phyloP scores from a whole-genome alignment of 2,329 filamentous ascomycete species.

The Xylaria sp. region DNA sequence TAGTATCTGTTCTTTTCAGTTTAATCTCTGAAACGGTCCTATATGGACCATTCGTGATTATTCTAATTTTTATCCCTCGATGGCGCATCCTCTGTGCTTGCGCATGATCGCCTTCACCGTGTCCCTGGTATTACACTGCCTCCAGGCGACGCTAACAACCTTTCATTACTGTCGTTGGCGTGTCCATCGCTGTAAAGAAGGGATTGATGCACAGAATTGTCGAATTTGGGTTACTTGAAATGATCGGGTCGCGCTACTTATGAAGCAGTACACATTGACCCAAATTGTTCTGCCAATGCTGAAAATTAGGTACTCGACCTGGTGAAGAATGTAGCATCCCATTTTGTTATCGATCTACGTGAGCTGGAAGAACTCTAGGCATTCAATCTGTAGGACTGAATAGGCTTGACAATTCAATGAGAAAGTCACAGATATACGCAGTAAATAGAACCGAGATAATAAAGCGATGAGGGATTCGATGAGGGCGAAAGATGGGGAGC shows the following conservation, averaged over 20 bases:
- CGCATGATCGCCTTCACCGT: no score
- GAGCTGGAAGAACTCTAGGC: not conserved
- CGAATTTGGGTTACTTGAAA: no score
- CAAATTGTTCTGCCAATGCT: not conserved
- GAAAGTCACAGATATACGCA: not conserved
- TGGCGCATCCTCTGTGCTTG: no score
- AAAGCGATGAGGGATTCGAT: not conserved
- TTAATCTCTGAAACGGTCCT: slow-evolving; percentile 88
- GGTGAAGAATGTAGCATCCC: not conserved
- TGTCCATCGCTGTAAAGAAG: slow-evolving; percentile 66
- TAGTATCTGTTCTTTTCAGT: slow-evolving; percentile 97
- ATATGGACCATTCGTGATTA: slow-evolving; percentile 77
- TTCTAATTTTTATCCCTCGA: slow-evolving; percentile 75
- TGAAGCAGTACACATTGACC: not conserved
- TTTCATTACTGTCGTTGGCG: slow-evolving; percentile 64
- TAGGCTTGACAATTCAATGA: not conserved
- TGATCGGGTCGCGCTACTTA: no score
- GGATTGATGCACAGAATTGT: slow-evolving; percentile 1
- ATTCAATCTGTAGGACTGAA: not conserved
- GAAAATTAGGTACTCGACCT: not conserved
- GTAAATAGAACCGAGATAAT: not conserved
- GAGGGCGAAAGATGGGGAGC: not conserved
- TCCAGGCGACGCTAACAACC: slow-evolving; percentile 69
- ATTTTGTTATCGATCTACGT: not conserved
- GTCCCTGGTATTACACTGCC: no score